These are phyloP conservation scores for Suillus tomentosus DNA, from an alignment of 768 basidiomycete species.

Conservation along the genomic window DNA sequence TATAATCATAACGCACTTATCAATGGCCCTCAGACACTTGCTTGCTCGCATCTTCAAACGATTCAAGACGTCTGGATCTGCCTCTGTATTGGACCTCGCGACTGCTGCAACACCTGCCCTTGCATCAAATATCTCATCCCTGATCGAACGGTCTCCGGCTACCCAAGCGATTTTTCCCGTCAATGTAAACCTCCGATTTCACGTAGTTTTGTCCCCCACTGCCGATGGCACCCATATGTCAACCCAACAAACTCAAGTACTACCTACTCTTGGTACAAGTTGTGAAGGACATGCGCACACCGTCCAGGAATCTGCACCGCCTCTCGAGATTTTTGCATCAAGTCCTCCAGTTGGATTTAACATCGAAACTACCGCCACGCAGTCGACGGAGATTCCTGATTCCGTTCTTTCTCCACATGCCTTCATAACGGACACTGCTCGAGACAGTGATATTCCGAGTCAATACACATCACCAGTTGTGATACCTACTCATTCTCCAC, in stretches of 20 bases:
- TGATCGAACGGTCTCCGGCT: background rate
- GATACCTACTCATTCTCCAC: background rate
- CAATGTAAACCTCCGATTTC: background rate
- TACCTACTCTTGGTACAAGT: background rate
- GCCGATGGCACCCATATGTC: background rate
- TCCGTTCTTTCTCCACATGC: background rate
- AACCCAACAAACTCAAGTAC: background rate
- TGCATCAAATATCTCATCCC: background rate
- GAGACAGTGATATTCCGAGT: background rate
- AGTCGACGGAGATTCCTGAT: background rate
- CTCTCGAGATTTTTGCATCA: background rate
- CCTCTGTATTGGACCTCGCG: background rate
- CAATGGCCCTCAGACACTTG: constrained; percentile 1
- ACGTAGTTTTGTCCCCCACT: background rate
- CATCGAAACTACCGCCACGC: background rate
- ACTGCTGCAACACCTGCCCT: background rate
- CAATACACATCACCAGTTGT: background rate
- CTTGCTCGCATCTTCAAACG: constrained; percentile 4
- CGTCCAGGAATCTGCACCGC: background rate
- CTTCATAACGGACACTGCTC: background rate
- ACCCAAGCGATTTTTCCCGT: background rate
- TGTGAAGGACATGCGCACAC: background rate
- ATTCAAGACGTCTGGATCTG: background rate
- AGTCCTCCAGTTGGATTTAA: background rate
- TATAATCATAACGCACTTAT: background rate